Base-by-base conservation (phyloP, 1,284 basidiomycete genomes). In the Microbotryum silenes-acaulis region DNA sequence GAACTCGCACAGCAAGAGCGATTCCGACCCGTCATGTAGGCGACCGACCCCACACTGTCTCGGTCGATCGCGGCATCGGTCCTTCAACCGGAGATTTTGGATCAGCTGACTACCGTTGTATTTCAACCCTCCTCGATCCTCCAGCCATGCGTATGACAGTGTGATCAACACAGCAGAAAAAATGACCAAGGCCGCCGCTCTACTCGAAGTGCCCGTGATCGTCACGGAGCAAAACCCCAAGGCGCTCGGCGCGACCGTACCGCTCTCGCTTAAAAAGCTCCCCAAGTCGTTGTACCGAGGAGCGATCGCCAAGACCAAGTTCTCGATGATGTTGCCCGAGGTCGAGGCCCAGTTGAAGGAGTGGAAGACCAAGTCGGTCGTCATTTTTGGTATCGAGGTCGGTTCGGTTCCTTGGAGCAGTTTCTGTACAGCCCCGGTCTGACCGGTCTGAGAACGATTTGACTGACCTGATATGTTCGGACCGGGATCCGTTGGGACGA, bases 371-470 rank as follows among this genome's bases (percentile, higher is more conserved):
- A 79, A 81, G 57, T 81, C 81, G 21, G 79, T 90, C 54, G 83
- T 93, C 29, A 76, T 96, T 6, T 84, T 91, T 70, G 91, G 91
- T 33, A 91, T 93, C 62, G 90, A 92, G 79, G 88, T 86, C 60
- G 46, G 80, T 65, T 20, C 21, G 14, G 10, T 33, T 3, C 44
- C 25, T 51, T 46, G 14, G 16, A 46, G 54, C 21, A 45, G 37
- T 58, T 45, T 21, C 46, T 4, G 9, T 4, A 18, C 27, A 25
- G 47, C 4, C 14, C 27, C 45, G 33, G 21, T 20, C 4, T 20
- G 14, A 18, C 6, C 46, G 20, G 56, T 46, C 5, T 63, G 16
- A 6, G 14, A 16, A 42, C 14, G 37, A 42, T 42, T 10, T 42
- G 37, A 46, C 63, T 66, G 47, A 65, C 54, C 49, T 58, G 59